These are phyloP conservation scores for Helotiales sp. DNA, from an alignment of 2,329 filamentous ascomycete genomes.

Conservation along the genomic window DNA sequence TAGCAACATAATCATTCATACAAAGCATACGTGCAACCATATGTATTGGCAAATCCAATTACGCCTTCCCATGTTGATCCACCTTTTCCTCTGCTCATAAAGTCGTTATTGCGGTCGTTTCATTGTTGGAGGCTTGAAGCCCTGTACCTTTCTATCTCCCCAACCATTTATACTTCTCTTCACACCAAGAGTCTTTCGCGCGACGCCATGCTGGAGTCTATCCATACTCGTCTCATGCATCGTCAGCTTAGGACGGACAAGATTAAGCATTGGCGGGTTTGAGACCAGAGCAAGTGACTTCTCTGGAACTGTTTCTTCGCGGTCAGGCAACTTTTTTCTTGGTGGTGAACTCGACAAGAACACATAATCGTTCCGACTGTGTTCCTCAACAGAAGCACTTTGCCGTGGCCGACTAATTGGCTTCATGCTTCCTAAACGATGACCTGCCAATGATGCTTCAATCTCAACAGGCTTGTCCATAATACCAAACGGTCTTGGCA, in stretches of 20 bases:
- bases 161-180: slow-evolving; percentile 50
- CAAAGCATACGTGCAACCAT: background rate
- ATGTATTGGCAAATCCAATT: background rate
- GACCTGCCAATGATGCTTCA: slow-evolving; percentile 21
- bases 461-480: slow-evolving; percentile 13
- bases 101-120: slow-evolving; percentile 10
- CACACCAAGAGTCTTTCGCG: slow-evolving; percentile 49
- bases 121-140: slow-evolving; percentile 32
- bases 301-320: slow-evolving; percentile 11
- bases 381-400: slow-evolving; percentile 6
- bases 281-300: slow-evolving; percentile 12
- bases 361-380: slow-evolving; percentile 27
- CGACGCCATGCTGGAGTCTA: slow-evolving; percentile 21
- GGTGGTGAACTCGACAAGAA: slow-evolving; percentile 36
- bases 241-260: slow-evolving; percentile 25
- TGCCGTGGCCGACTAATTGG: slow-evolving; percentile 25
- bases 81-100: background rate
- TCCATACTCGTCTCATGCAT: slow-evolving; percentile 30
- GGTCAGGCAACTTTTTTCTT: slow-evolving; percentile 12
- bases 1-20: background rate
- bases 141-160: slow-evolving; percentile 32
- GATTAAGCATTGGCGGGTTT: slow-evolving; percentile 25
- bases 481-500: background rate
- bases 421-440: slow-evolving; percentile 22
- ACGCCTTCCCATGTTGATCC: background rate